Conservation (phyloP, 2,329 filamentous ascomycete genomes). For the Colletotrichum kahawae region DNA sequence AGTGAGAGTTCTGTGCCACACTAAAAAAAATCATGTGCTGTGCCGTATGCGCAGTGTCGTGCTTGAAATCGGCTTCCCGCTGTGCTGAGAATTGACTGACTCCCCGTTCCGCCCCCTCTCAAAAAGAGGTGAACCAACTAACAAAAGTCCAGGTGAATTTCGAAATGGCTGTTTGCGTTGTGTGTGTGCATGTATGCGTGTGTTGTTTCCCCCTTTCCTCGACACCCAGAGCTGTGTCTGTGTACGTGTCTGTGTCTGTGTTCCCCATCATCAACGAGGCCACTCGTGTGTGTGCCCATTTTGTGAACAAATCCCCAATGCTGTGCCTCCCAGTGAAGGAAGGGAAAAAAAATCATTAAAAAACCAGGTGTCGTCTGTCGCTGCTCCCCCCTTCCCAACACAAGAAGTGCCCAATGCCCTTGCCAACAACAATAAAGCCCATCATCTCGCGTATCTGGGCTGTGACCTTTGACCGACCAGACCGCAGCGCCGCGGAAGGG, state of each 20-base stretch:
- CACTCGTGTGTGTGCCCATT: neutral
- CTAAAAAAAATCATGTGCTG: neutral
- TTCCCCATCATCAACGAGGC: neutral
- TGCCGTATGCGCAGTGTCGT: neutral
- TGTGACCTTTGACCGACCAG: neutral
- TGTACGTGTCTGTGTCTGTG: neutral
- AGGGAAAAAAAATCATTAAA: neutral
- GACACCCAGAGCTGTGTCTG: neutral
- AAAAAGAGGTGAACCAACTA: neutral
- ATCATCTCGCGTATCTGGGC: neutral
- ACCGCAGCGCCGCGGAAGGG: neutral
- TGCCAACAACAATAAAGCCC: neutral
- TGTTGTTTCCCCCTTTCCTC: neutral
- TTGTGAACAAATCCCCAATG: neutral
- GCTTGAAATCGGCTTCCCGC: neutral
- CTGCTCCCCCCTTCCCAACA: neutral
- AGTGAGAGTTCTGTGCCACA: neutral
- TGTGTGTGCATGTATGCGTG: neutral
- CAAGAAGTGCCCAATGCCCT: neutral
- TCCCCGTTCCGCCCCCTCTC: neutral
- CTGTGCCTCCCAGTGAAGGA: neutral
- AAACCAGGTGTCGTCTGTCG: neutral
- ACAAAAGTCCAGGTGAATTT: neutral
- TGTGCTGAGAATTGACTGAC: neutral
- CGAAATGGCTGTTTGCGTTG: neutral